Evolutionary conservation across 257 asterid species (phyloP).

Genomic region (Eucommia ulmoides): DNA sequence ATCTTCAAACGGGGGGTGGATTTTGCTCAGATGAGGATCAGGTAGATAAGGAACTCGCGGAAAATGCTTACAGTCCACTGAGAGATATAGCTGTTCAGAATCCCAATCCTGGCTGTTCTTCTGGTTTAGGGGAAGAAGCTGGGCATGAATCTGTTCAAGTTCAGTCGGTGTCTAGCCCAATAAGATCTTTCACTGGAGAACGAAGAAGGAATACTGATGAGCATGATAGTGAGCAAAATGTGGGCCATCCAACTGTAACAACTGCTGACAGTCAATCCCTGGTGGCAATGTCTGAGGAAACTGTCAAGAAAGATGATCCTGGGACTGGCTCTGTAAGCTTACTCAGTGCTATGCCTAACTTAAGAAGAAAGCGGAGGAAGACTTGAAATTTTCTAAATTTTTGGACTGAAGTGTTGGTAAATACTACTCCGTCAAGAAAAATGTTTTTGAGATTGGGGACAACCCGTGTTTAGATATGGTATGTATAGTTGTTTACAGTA

Average conservation of each 20-base stretch:
- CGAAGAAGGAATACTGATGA: background rate
- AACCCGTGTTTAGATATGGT: no score
- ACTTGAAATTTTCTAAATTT: constrained; percentile 12
- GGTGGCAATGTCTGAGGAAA: constrained; percentile 7
- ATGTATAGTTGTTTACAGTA: no score
- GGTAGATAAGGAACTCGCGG: constrained; percentile 14
- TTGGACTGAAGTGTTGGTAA: no score
- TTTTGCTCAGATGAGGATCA: constrained; percentile 61
- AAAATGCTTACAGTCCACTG: constrained; percentile 8
- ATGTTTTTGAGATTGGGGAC: no score
- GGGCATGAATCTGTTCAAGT: constrained; percentile 5
- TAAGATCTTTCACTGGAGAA: background rate
- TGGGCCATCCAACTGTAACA: constrained; percentile 1
- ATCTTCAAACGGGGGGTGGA: constrained; percentile 74
- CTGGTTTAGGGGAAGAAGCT: constrained; percentile 14
- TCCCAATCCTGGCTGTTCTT: constrained; percentile 7
- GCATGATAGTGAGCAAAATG: constrained; percentile 7
- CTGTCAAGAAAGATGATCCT: constrained; percentile 12
- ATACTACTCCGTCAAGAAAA: no score
- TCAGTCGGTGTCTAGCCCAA: constrained; percentile 7
- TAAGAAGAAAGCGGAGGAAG: constrained; percentile 45
- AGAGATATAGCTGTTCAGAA: constrained; percentile 6
- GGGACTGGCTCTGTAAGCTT: constrained; percentile 7
- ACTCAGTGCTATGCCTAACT: constrained; percentile 78
- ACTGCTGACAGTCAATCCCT: constrained; percentile 3